A percentile compares a stretch with the other conserved stretches of the same genome.
phyloP scores from a whole-genome alignment of 352 stramenopile genomes.

The Globisporangium yorkense region DNA sequence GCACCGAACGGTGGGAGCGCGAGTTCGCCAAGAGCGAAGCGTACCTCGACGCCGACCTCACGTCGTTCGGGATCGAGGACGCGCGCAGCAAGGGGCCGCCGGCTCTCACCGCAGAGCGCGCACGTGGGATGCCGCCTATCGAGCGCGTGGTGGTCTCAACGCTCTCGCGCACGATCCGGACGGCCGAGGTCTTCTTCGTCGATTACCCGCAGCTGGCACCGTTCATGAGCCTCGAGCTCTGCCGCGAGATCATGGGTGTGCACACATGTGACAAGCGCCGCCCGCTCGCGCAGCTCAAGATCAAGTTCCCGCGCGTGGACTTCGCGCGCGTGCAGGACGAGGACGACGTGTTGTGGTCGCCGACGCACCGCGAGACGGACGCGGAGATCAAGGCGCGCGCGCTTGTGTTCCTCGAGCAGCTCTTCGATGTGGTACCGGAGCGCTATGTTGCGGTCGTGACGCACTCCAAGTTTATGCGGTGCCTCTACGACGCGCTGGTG shows the following conservation, averaged over 20 bases:
- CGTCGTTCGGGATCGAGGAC: conserved; percentile 45
- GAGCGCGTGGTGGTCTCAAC: conserved; percentile 65
- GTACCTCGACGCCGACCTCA: conserved; percentile 66
- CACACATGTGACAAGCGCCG: conserved; percentile 68
- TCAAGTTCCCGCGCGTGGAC: conserved; percentile 56
- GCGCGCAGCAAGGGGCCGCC: conserved; percentile 33
- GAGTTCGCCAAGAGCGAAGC: conserved; percentile 48
- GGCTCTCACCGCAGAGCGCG: conserved; percentile 28
- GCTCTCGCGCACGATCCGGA: conserved; percentile 64
- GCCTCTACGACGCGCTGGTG: conserved; percentile 40
- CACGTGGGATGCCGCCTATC: conserved; percentile 49
- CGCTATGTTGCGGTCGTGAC: conserved; percentile 49
- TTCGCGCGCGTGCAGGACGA: conserved; percentile 46
- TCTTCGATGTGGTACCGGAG: conserved; percentile 45
- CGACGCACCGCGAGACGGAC: conserved; percentile 54
- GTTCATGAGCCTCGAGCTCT: conserved; percentile 59
- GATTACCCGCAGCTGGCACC: conserved; percentile 21
- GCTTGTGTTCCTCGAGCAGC: conserved; percentile 27
- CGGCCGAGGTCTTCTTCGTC: conserved; percentile 54
- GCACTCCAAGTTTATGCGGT: conserved; percentile 70
- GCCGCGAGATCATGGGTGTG: conserved; percentile 53
- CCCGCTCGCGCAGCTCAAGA: conserved; percentile 29
- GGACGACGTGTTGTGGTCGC: conserved; percentile 46
- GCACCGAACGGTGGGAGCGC: conserved; percentile 47
- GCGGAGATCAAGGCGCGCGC: conserved; percentile 49